A percentile compares a stretch with the other conserved stretches of the same genome.
phyloP scores from a whole-genome alignment of 257 asterid genomes.

The Echium plantagineum region DNA sequence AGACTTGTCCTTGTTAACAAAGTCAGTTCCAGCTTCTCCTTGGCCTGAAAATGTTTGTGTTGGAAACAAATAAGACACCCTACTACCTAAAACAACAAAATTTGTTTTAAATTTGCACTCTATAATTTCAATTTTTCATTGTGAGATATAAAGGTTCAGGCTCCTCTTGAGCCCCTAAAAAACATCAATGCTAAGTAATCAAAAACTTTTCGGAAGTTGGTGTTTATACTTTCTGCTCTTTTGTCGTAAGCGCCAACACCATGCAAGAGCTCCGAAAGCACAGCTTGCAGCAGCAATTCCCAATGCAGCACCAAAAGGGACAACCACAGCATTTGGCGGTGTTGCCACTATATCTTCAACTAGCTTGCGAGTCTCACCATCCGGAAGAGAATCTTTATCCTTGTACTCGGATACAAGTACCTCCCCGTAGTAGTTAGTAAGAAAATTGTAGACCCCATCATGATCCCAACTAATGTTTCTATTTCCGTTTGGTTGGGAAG shows the following conservation, averaged over 20 bases:
- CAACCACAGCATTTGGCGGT: slow-evolving; percentile 55
- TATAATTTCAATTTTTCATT: not conserved
- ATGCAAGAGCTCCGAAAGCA: slow-evolving; percentile 83
- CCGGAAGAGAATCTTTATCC: slow-evolving; percentile 38
- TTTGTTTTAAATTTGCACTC: not conserved
- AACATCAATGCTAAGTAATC: slow-evolving; percentile 21
- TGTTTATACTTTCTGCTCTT: slow-evolving; percentile 89
- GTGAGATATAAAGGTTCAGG: not conserved
- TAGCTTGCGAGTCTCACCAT: slow-evolving; percentile 9
- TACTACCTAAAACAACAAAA: slow-evolving; percentile 26
- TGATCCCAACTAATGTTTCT: slow-evolving; percentile 40
- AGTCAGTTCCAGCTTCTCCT: slow-evolving; percentile 82
- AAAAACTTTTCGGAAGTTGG: slow-evolving; percentile 57
- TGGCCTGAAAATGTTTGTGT: slow-evolving; percentile 61
- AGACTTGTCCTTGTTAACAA: slow-evolving; percentile 16
- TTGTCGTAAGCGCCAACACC: slow-evolving; percentile 94
- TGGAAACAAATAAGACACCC: slow-evolving; percentile 27
- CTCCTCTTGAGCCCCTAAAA: slow-evolving; percentile 2
- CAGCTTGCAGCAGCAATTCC: slow-evolving; percentile 97
- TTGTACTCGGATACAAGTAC: slow-evolving; percentile 37
- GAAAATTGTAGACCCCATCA: slow-evolving; percentile 48
- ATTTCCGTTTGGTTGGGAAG: slow-evolving; percentile 7
- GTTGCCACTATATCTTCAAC: slow-evolving; percentile 44
- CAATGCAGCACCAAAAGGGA: slow-evolving; percentile 91
- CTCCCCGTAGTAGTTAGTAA: slow-evolving; percentile 57